Percentiles rank a stretch among this genome's conserved stretches.
Conservation (phyloP, 805 yeast genomes). For the Phaffomyces thermotolerans region DNA sequence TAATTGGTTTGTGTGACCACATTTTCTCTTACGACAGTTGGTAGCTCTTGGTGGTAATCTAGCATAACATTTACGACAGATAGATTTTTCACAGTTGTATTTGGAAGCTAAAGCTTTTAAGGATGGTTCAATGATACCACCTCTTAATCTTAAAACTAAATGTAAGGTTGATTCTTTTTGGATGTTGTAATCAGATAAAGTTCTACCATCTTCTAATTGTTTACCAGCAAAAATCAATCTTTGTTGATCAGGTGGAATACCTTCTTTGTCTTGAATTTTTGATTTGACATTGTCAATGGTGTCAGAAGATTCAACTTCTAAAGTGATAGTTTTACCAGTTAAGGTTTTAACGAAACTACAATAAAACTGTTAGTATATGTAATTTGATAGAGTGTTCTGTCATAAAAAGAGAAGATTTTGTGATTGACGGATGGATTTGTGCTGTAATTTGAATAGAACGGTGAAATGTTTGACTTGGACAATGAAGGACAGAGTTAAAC, state of each 20-base stretch:
- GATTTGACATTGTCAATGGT: slow-evolving; percentile 98
- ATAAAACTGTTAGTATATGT: slow-evolving; percentile 12
- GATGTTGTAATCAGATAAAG: slow-evolving; percentile 98
- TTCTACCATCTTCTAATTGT: slow-evolving; percentile 99
- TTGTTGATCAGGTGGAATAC: slow-evolving; percentile 99
- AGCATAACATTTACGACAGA: slow-evolving; percentile 99
- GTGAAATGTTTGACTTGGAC: too few species aligned
- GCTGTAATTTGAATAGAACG: too few species aligned
- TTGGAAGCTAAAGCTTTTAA: slow-evolving; percentile 98
- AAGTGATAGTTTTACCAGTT: slow-evolving; percentile 93
- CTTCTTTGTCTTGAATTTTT: slow-evolving; percentile 98
- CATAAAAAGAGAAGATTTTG: neutral
- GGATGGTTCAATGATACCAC: slow-evolving; percentile 99
- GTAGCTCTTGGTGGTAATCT: slow-evolving; percentile 99
- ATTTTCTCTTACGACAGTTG: slow-evolving; percentile 99
- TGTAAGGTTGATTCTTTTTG: slow-evolving; percentile 98
- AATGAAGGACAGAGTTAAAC: too few species aligned
- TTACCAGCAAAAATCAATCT: slow-evolving; percentile 99
- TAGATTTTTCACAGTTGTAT: slow-evolving; percentile 99
- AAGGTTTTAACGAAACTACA: slow-evolving; percentile 71
- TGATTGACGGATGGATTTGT: too few species aligned
- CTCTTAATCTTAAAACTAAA: slow-evolving; percentile 94
- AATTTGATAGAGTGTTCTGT: neutral
- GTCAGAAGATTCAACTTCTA: slow-evolving; percentile 98
- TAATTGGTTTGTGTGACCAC: slow-evolving; percentile 99